phyloP scores from a whole-genome alignment of 2,329 filamentous ascomycete species.

The Metarhizium guizhouense region DNA sequence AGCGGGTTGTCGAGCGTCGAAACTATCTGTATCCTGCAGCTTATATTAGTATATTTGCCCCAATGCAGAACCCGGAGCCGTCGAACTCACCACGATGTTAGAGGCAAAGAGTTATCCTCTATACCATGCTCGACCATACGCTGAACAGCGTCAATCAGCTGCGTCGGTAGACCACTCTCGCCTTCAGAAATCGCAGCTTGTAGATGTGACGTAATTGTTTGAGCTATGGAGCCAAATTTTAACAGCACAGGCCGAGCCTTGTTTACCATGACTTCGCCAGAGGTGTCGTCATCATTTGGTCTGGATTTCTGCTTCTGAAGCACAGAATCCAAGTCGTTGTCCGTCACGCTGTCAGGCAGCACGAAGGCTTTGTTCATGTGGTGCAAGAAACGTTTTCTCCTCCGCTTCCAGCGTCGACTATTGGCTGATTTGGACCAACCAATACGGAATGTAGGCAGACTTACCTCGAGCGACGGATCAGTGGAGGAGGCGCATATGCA shows the following conservation, averaged over 20 bases:
- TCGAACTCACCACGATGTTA: conserved; percentile 24
- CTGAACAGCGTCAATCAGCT: conserved; percentile 18
- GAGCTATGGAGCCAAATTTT: conserved; percentile 15
- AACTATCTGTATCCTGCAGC: conserved; percentile 18
- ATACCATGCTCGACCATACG: conserved; percentile 17
- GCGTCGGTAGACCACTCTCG: conserved; percentile 17
- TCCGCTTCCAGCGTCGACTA: conserved; percentile 18
- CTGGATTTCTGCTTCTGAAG: background rate
- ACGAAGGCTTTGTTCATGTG: conserved; percentile 24
- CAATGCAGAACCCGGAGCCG: background rate
- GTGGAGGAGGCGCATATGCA: conserved; percentile 23
- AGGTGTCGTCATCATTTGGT: background rate
- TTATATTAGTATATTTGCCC: conserved; percentile 4
- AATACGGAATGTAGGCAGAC: conserved; percentile 18
- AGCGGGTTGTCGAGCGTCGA: background rate
- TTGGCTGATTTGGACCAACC: conserved; percentile 17
- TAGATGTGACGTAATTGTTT: conserved; percentile 13
- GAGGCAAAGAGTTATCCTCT: conserved; percentile 16
- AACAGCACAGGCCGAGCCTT: conserved; percentile 9
- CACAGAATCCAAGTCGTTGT: conserved; percentile 15
- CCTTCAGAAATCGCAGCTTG: conserved; percentile 6
- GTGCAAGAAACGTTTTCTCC: conserved; percentile 18
- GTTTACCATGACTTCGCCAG: background rate
- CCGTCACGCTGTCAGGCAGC: conserved; percentile 26
- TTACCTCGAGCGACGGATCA: conserved; percentile 15